A percentile compares a stretch with the other conserved stretches of the same genome.
Evolutionary conservation across 805 yeast genomes (phyloP).

Genomic region (Pichia membranifaciens): DNA sequence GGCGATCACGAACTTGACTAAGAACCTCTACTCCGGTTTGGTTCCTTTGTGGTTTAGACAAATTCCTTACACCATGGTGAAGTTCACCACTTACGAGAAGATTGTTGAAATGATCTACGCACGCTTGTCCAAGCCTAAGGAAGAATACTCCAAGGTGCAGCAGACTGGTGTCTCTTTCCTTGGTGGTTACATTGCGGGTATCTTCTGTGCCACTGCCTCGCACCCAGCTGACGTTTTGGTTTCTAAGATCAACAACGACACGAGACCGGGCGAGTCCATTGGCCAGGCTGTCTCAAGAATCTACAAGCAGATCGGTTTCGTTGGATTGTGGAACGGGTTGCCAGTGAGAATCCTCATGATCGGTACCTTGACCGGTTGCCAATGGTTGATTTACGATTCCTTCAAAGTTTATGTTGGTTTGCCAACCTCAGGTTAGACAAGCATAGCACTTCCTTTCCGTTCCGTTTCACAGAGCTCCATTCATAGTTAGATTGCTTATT

Average conservation of each 20-base stretch:
- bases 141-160: slow-evolving; percentile 61
- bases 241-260: slow-evolving; percentile 78
- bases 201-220: slow-evolving; percentile 90
- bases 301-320: slow-evolving; percentile 77
- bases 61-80: slow-evolving; percentile 97
- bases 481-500: no score
- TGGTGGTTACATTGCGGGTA: slow-evolving; percentile 97
- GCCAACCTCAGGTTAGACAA: slow-evolving; percentile 74
- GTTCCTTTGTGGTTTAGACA: slow-evolving; percentile 95
- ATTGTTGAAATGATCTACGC: slow-evolving; percentile 77
- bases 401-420: slow-evolving; percentile 92
- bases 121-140: slow-evolving; percentile 64
- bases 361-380: slow-evolving; percentile 95
- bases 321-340: slow-evolving; percentile 92
- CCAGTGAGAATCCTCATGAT: slow-evolving; percentile 93
- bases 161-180: slow-evolving; percentile 94
- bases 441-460: no score
- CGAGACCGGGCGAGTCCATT: slow-evolving; percentile 56
- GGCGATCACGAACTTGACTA: slow-evolving; percentile 57
- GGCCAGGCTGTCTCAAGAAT: slow-evolving; percentile 67
- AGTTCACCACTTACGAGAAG: slow-evolving; percentile 91
- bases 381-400: slow-evolving; percentile 94
- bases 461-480: no score
- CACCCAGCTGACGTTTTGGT: slow-evolving; percentile 99
- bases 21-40: slow-evolving; percentile 74